Base-by-base conservation (phyloP, 2,329 filamentous ascomycete genomes). In the Penicillium sp. region DNA sequence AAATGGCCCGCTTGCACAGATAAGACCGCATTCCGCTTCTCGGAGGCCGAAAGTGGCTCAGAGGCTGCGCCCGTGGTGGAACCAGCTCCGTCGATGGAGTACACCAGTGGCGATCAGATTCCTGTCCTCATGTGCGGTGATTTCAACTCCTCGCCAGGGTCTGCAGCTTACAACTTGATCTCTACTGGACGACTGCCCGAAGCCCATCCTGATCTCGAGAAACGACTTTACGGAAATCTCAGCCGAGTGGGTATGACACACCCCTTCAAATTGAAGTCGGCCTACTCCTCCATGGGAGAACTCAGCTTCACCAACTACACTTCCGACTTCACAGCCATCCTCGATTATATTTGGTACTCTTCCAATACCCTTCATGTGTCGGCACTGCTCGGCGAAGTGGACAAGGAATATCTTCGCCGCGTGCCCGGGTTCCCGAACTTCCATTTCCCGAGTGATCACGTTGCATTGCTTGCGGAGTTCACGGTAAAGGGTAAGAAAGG, bases 281-380 rank as follows among this genome's bases (percentile, higher is more conserved):
- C 91, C 3, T 99, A 99, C 72, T 84, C 84, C 34, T 84, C 89
- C 59, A 87, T 96, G 48, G 89, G 91, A 54, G 90, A 96, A 70
- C 78, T 97, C 64, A 85, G 86, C 4, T 99, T 96, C 73, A 99
- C 94, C 43, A 99, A 99, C 75, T 99, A 97, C 75, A 95, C 91
- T 13, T 92, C 94, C 1, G 85, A 86, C n/a, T 99, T 97, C 76
- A 84, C 85, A 47, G 92, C 91, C 58, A 90, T 95, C 53, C 89
- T 99, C 62, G 94, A 99, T 72, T 97, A 97, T 74, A 91, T 99
- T 67, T 97, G 92, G 91, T 99, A 96, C 75, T 92, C 91, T 53
- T 93, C 91, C 54, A 96, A 94, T 73, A 86, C 88, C 19, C 79
- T 97, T 41, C 89, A 94, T 69, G 89, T 95, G 23, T 87, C 90